A percentile compares a stretch with the other conserved stretches of the same genome.
Conservation (phyloP, 108 stramenopile species). For the Conticribra weissflogii region DNA sequence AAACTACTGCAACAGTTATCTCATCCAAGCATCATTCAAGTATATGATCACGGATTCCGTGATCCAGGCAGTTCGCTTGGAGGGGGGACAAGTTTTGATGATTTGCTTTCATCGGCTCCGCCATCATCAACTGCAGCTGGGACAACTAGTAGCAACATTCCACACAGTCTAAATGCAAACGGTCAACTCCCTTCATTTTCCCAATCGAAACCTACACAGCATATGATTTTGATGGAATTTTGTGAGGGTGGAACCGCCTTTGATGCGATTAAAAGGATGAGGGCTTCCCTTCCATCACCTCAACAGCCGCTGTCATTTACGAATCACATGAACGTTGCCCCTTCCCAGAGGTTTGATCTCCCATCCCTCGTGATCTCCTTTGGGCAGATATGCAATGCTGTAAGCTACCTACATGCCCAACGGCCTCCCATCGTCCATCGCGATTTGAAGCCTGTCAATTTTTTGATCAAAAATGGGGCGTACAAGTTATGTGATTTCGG, state of each 20-base stretch:
- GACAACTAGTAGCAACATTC: conserved; percentile 5
- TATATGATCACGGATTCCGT: conserved; percentile 67
- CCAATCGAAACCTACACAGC: conserved; percentile 52
- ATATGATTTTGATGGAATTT: conserved; percentile 93
- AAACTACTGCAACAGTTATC: conserved; percentile 64
- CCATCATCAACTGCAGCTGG: background rate
- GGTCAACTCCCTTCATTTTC: conserved; percentile 8
- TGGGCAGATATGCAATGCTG: conserved; percentile 87
- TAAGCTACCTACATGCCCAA: conserved; percentile 85
- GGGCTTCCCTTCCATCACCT: conserved; percentile 21
- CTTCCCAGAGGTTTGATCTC: conserved; percentile 59
- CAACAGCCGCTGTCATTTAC: background rate
- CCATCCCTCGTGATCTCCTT: conserved; percentile 84
- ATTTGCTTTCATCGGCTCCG: no score
- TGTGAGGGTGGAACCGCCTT: conserved; percentile 92
- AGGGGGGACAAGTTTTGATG: background rate
- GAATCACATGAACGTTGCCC: background rate
- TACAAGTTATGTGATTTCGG: conserved; percentile 96
- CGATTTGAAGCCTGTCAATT: conserved; percentile 98
- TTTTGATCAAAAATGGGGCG: conserved; percentile 85
- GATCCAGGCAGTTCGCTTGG: conserved; percentile 1
- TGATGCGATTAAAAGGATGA: conserved; percentile 75
- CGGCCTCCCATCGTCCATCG: conserved; percentile 94
- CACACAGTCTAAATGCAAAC: conserved; percentile 5
- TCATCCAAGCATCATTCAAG: conserved; percentile 75